A percentile compares a stretch with the other conserved stretches of the same genome.
These are phyloP conservation scores for Melanomma pulvis-pyrius DNA, from an alignment of 495 filamentous ascomycete genomes.

Conservation along the genomic window DNA sequence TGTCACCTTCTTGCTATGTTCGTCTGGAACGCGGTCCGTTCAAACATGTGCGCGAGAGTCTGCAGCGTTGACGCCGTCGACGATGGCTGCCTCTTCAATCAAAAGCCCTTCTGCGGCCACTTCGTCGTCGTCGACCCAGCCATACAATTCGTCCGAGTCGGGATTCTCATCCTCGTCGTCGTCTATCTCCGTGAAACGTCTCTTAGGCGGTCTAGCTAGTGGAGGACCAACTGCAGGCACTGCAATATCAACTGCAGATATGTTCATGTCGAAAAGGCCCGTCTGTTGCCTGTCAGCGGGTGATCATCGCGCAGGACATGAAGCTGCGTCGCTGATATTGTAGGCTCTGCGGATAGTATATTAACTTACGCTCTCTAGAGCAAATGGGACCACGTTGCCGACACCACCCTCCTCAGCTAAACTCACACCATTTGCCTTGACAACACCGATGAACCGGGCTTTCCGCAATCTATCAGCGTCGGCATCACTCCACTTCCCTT, in stretches of 20 bases:
- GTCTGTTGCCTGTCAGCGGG: conserved; percentile 32
- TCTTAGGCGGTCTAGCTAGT: conserved; percentile 26
- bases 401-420: conserved; percentile 39
- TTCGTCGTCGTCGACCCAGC: conserved; percentile 38
- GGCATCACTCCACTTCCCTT: conserved; percentile 30
- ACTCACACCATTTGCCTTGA: conserved; percentile 39
- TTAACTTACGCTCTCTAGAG: conserved; percentile 38
- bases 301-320: conserved; percentile 14
- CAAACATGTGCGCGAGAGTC: conserved; percentile 24
- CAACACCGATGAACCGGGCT: conserved; percentile 43
- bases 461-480: conserved; percentile 37
- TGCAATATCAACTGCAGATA: conserved; percentile 35
- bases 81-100: conserved; percentile 13
- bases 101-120: conserved; percentile 38
- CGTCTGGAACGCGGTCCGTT: conserved; percentile 15
- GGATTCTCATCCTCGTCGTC: conserved; percentile 35
- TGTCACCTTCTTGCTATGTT: conserved; percentile 20
- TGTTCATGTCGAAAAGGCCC: conserved; percentile 35
- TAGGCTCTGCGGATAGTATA: conserved; percentile 33
- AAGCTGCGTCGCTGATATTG: conserved; percentile 21
- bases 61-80: conserved; percentile 9
- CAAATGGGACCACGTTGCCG: conserved; percentile 40
- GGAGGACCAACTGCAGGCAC: conserved; percentile 6
- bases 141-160: conserved; percentile 37
- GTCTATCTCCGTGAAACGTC: conserved; percentile 36